These are phyloP conservation scores for Phytophthora citricola DNA, from an alignment of 352 stramenopile genomes.

Conservation along the genomic window DNA sequence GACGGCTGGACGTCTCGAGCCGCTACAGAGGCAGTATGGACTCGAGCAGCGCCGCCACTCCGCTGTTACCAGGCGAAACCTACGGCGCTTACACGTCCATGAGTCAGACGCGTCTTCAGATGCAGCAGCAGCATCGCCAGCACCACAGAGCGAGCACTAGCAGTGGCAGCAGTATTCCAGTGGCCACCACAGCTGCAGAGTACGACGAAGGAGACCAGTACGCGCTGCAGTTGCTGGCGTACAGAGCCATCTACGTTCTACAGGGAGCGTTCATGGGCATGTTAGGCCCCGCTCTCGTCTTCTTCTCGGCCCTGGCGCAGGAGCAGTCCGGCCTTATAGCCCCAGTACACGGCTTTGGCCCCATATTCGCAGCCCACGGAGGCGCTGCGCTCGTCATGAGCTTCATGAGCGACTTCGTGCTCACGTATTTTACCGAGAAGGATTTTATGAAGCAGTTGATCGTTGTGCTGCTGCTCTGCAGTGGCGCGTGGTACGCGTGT, in stretches of 20 bases:
- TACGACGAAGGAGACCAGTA: constrained; percentile 55
- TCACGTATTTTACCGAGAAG: constrained; percentile 71
- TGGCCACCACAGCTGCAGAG: constrained; percentile 22
- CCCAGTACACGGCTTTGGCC: constrained; percentile 70
- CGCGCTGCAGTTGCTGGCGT: constrained; percentile 68
- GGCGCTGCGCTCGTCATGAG: constrained; percentile 75
- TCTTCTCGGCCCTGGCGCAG: constrained; percentile 63
- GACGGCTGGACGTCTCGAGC: constrained; percentile 21
- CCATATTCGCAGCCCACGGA: constrained; percentile 79
- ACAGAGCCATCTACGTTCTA: constrained; percentile 71
- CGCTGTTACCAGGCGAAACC: constrained; percentile 17
- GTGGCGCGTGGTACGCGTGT: constrained; percentile 72
- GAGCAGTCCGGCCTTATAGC: constrained; percentile 46
- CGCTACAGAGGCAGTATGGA: constrained; percentile 27
- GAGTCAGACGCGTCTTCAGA: constrained; percentile 28
- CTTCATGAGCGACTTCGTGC: constrained; percentile 82
- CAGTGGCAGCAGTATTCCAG: constrained; percentile 30
- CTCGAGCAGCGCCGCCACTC: background rate
- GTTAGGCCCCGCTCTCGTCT: constrained; percentile 66
- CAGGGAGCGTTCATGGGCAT: constrained; percentile 74
- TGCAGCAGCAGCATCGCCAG: constrained; percentile 38
- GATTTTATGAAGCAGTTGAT: constrained; percentile 79
- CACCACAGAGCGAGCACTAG: constrained; percentile 37
- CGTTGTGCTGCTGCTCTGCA: constrained; percentile 60
- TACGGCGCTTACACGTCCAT: constrained; percentile 33